Evolutionary conservation across 2,329 filamentous ascomycete genomes (phyloP).

Genomic region (Neospermospora avenae): DNA sequence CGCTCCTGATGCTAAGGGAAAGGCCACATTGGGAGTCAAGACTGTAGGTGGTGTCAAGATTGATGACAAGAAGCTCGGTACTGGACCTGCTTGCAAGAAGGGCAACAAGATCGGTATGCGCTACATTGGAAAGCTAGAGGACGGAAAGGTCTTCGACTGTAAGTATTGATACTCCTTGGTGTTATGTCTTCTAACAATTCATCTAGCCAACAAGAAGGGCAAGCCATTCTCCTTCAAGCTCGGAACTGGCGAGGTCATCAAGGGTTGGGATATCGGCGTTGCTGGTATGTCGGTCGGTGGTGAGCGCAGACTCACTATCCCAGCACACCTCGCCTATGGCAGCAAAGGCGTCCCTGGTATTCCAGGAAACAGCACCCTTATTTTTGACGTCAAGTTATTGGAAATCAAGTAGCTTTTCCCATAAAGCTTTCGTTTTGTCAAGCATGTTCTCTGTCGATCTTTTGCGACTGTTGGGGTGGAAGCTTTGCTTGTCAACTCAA

Average conservation of each 20-base stretch:
- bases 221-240: constrained; percentile 97
- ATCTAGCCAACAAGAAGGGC: constrained; percentile 94
- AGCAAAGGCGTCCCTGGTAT: constrained; percentile 80
- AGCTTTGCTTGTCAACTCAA: constrained; percentile 20
- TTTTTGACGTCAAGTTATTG: constrained; percentile 87
- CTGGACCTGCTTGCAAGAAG: constrained; percentile 80
- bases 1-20: constrained; percentile 48
- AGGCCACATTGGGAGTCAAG: constrained; percentile 65
- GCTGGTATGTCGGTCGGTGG: constrained; percentile 89
- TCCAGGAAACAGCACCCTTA: constrained; percentile 83
- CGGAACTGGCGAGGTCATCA: constrained; percentile 93
- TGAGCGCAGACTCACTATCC: constrained; percentile 90
- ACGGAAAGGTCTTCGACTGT: constrained; percentile 95
- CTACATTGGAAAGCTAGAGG: constrained; percentile 95
- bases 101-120: constrained; percentile 90
- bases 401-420: constrained; percentile 70
- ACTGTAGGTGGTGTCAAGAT: constrained; percentile 84
- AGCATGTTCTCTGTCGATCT: constrained; percentile 12
- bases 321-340: constrained; percentile 84
- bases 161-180: constrained; percentile 41
- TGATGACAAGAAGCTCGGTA: constrained; percentile 91
- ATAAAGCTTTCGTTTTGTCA: background rate
- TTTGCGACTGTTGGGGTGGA: constrained; percentile 18
- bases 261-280: constrained; percentile 96
- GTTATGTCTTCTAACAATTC: background rate